Evolutionary conservation across 164 flowering plant species (phyloP), one percentile per base, ranked within the genome.

Genomic region (Annona cherimola): DNA sequence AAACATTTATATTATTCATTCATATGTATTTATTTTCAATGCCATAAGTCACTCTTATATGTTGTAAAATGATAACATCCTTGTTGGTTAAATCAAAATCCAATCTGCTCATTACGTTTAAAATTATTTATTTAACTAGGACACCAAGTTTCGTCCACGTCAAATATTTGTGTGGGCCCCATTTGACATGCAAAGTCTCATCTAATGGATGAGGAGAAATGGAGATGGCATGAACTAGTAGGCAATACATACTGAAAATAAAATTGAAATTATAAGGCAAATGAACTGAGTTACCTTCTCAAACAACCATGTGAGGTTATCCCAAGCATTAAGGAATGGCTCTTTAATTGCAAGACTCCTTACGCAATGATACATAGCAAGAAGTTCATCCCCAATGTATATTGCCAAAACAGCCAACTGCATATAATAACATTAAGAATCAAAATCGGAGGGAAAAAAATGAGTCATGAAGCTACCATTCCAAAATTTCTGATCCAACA

Each of bases 331-430:
- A 43, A 90, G 97, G 67, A 93, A 93, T 67, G 97, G 98, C 71
- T 90, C 92, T 79, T 86, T 85, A 67, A 87, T 86, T 9, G 97
- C 91, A 57, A 90, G 79, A 77, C 98, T 93, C 82, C 98, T 84
- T 46, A 89, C 66, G 71, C 89, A 90, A 72, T 89, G 98, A 80
- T 90, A 91, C 73, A 93, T 76, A 63, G 97, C 89, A 63, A 88
- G 89, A 76, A 91, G 86, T 63, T 89, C 87, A 77, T 93, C 98
- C 69, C 88, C 90, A 71, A 88, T 77, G 69, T 89, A 89, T 55
- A 83, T 87, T 46, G 97, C 97, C 87, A 91, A 78, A 55, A 91
- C 75, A 35, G 98, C 98, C 81, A 93, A 83, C 98, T 93, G 79
- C 75, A 82, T 63, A 77, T 35, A 67, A 60, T 18, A 76, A 43